phyloP scores from a whole-genome alignment of 2,329 filamentous ascomycete genomes.

The Beauveria varroae region DNA sequence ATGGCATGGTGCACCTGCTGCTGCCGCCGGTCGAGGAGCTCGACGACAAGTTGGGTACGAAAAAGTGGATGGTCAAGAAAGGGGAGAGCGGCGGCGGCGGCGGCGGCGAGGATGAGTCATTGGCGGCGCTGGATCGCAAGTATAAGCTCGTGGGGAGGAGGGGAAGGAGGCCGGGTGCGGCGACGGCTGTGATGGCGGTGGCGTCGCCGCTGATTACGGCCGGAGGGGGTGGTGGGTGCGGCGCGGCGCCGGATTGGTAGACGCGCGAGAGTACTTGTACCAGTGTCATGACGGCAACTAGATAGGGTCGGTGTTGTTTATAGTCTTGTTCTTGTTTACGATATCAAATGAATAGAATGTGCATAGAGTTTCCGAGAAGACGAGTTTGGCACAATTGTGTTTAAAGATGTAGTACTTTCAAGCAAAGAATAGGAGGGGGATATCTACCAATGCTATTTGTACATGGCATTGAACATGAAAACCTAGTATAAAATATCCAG shows the following conservation, averaged over 20 bases:
- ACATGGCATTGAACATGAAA: neutral
- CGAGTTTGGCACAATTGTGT: too few relatives aligned
- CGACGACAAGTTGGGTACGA: constrained; percentile 69
- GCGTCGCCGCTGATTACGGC: constrained; percentile 26
- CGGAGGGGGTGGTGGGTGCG: constrained; percentile 20
- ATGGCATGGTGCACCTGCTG: constrained; percentile 73
- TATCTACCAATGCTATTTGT: constrained; percentile 8
- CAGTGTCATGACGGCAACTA: neutral
- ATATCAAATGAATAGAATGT: too few relatives aligned
- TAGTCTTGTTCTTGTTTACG: too few relatives aligned
- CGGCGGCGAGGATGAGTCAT: constrained; percentile 23
- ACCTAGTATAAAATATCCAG: neutral
- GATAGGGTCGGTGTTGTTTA: too few relatives aligned
- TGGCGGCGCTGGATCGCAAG: constrained; percentile 39
- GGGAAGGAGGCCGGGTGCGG: constrained; percentile 33
- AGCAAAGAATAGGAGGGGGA: neutral
- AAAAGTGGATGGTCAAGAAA: constrained; percentile 70
- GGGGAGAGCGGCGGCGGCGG: constrained; percentile 45
- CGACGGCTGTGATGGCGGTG: constrained; percentile 29
- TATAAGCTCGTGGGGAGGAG: constrained; percentile 37
- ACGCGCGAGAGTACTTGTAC: neutral
- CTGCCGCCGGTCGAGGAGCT: constrained; percentile 75
- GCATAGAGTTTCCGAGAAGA: too few relatives aligned
- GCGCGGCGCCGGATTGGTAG: constrained; percentile 40
- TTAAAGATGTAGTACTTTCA: too few relatives aligned